These are phyloP conservation scores for Colletotrichum spaethianum DNA, from an alignment of 2,329 filamentous ascomycete genomes.

Conservation along the genomic window DNA sequence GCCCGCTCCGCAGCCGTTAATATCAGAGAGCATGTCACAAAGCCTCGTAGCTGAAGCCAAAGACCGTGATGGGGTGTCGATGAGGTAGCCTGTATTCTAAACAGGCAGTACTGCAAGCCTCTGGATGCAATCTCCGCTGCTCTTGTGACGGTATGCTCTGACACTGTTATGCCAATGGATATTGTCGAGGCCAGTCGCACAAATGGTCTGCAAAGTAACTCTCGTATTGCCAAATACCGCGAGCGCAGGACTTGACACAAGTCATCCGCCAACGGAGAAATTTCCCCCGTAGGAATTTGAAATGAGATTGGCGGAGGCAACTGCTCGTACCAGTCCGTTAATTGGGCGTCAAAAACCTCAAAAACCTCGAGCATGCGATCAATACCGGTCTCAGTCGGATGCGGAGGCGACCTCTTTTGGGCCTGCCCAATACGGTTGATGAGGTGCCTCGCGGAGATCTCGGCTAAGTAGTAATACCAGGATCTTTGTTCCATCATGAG, in stretches of 20 bases:
- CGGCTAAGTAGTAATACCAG: slow-evolving; percentile 41
- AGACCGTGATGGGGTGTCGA: slow-evolving; percentile 26
- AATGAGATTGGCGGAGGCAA: slow-evolving; percentile 31
- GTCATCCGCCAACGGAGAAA: slow-evolving; percentile 31
- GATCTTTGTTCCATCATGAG: slow-evolving; percentile 37
- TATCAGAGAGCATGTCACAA: slow-evolving; percentile 37
- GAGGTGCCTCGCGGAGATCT: slow-evolving; percentile 36
- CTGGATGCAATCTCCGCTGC: slow-evolving; percentile 28
- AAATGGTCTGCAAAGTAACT: slow-evolving; percentile 33
- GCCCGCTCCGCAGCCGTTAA: slow-evolving; percentile 32
- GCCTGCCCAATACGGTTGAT: slow-evolving; percentile 30
- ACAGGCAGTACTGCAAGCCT: slow-evolving; percentile 32
- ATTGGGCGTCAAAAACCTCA: slow-evolving; percentile 35
- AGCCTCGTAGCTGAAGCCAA: slow-evolving; percentile 33
- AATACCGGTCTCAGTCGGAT: slow-evolving; percentile 31
- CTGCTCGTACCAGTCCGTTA: slow-evolving; percentile 37
- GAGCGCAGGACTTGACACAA: slow-evolving; percentile 34
- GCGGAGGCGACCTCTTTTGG: slow-evolving; percentile 8
- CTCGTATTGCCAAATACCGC: slow-evolving; percentile 29
- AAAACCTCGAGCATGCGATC: slow-evolving; percentile 40
- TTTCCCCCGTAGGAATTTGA: slow-evolving; percentile 22
- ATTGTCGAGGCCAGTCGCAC: slow-evolving; percentile 35
- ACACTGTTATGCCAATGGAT: slow-evolving; percentile 24
- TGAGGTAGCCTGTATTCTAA: slow-evolving; percentile 31
- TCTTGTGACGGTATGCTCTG: slow-evolving; percentile 7